Evolutionary conservation across 2,329 filamentous ascomycete genomes (phyloP), one percentile per base, ranked within the genome.

Genomic region (Aquanectria penicillioides): DNA sequence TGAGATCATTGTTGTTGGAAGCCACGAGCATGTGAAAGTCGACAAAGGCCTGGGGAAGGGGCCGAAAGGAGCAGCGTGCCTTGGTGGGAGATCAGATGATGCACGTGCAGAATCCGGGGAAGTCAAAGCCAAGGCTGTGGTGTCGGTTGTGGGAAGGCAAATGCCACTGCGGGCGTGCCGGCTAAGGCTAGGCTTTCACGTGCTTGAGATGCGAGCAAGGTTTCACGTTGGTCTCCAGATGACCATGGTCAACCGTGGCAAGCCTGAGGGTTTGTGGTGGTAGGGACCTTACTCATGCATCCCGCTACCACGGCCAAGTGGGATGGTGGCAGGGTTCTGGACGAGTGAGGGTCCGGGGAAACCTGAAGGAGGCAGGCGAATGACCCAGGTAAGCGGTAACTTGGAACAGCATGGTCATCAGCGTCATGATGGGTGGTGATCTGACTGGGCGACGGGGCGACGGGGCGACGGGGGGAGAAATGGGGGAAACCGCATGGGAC

Each of bases 91-190:
- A 47, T 51, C 54, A 57, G 33, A 57, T 57, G 48, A 52, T 57
- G 55, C 47, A 57, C 55, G 47, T 57, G 55, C 28, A 47, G 40
- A 57, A 57, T 57, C 55, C n/a, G 55, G 55, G 55, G 55, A 57
- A 57, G 26, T 10, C 40, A 29, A 31, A 5, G 31, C 15, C 41
- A 44, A 31, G 41, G n/a, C n/a, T n/a, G n/a, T n/a, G n/a, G n/a
- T n/a, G n/a, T n/a, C n/a, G n/a, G n/a, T n/a, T n/a, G n/a, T n/a
- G 15, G 15, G 18, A 23, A 38, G 47, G 47, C 36, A 20, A 43
- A 43, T 34, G 37, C 47, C 22, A 48, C 43, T 26, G 47, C 54
- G 54, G 54, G 38, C 47, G 48, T 51, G 25, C 41, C 54, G 54
- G 54, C 38, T 51, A 57, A 20, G 28, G 53, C 29, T 44, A 29